These are phyloP conservation scores for Umbilicus rupestris DNA, from an alignment of 164 flowering plant species.

Conservation along the genomic window DNA sequence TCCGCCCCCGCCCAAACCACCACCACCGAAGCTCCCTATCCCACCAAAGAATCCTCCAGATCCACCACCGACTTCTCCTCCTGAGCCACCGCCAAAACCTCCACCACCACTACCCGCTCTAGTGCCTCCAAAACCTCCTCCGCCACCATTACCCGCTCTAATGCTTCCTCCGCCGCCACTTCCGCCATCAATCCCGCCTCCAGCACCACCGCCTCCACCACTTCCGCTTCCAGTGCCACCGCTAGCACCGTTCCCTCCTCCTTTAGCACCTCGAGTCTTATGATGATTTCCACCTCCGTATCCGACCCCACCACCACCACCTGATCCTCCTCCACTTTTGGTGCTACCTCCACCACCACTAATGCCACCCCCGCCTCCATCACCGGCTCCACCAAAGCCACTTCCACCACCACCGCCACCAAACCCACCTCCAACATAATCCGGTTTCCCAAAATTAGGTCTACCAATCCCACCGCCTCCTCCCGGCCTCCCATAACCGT, in stretches of 20 bases:
- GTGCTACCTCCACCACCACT: not conserved
- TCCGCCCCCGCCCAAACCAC: not conserved
- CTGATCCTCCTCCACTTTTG: not conserved
- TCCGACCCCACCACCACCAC: not conserved
- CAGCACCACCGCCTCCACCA: not conserved
- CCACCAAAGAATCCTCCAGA: too few species aligned
- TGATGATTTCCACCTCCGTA: not conserved
- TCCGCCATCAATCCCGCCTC: not conserved
- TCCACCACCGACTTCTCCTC: too few species aligned
- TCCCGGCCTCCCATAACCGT: not conserved
- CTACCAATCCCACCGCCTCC: too few species aligned
- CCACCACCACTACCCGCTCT: not conserved
- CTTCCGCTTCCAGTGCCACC: not conserved
- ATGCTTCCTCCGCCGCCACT: not conserved
- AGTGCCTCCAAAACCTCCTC: not conserved
- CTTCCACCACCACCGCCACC: not conserved
- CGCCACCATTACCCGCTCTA: not conserved
- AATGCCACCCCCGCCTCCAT: not conserved
- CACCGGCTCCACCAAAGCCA: not conserved
- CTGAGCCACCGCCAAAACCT: not conserved
- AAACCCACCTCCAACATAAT: not conserved
- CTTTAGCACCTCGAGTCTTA: not conserved
- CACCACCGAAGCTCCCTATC: not conserved
- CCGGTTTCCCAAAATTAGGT: slow-evolving; percentile 2
- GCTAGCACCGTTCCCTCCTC: not conserved